Base-by-base conservation (phyloP, 1,284 basidiomycete species). In the Irpex rosettiformis region DNA sequence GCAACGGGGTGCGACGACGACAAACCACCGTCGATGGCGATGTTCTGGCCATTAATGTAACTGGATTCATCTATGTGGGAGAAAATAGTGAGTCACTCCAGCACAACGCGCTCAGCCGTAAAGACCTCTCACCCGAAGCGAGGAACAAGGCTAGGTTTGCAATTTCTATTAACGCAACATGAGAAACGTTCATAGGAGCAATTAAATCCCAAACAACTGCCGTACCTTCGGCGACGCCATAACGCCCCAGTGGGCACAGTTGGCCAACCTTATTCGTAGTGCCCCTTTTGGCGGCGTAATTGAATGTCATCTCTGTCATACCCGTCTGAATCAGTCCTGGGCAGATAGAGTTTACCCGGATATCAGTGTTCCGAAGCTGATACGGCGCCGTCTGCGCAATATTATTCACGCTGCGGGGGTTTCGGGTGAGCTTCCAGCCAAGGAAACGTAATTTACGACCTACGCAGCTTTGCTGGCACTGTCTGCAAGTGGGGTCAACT, bases 281-380 rank as follows among this genome's bases (percentile, higher is more conserved):
- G 7, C 95, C 95, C 30, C 86, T 81, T 60, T 82, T 72, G 37
- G 89, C 84, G 28, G 95, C 94, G 57, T 82, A 81, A 27, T 91
- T 85, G 66, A 97, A 97, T 18, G 86, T 80, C 4, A 68, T 67
- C 56, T 74, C 73, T 0, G 94, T 94, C 92, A 96, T 94, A 33
- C 87, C 89, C 1, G 93, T 96, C 74, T 96, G 91, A 66, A 97
- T 94, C 53, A 97, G 74, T 18, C 95, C 95, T 1, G 95, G 95
- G 68, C 93, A 96, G 62, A 97, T 85, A 16, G 90, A 84, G 72
- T 97, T 97, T 62, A 96, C 89, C 40, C 95, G 88, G 62, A 98
- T 81, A 70, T 93, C 91, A 1, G 86, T 88, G 64, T 82, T 87
- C 60, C 85, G 80, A n/a, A 96, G 80, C 71, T 94, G 91, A 72